Base-by-base conservation (phyloP, 2,329 filamentous ascomycete species). In the Clathrospora elynae region DNA sequence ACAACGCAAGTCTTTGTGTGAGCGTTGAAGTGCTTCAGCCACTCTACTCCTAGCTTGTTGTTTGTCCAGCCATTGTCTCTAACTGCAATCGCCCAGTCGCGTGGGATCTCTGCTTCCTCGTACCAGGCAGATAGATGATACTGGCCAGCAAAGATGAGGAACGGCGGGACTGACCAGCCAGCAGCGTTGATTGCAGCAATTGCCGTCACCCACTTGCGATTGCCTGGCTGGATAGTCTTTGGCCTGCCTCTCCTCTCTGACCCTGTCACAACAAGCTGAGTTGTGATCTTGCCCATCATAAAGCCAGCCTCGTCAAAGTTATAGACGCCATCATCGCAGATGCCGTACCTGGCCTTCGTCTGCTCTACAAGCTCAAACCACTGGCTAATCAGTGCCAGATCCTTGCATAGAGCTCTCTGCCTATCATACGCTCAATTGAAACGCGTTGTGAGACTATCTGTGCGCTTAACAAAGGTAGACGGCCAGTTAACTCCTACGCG, bases 21-120 rank as follows among this genome's bases (percentile, higher is more conserved):
- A 9, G 28, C 28, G 22, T 33, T 34, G 33, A 29, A 47, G 33
- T 36, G 37, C 29, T 47, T 38, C 13, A 38, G 19, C 29, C 24
- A 46, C 24, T 52, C 31, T 10, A 72, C 39, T 17, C 61, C 57
- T 34, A 62, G 59, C 44, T 66, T 30, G 56, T 71, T 62, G 42
- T 50, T 61, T n/a, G 62, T 71, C 62, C 42, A 72, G 20, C 64
- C 51, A 14, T 71, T 71, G 8, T 42, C 19, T 13, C 25, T 36
- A 11, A 46, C 25, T 36, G 46, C 49, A 35, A 70, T 65, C 14
- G 45, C 42, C 61, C 40, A 70, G 37, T 69, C 35, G n/a, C 35
- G 24, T 23, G 29, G 42, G 14, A 52, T 46, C 23, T 49, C 35
- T 28, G 16, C 30, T 9, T 47, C 30, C 30, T 48, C 26, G 12